Evolutionary conservation across 2,329 filamentous ascomycete genomes (phyloP), one percentile per base, ranked within the genome.

Genomic region (Penicillium nordicum): DNA sequence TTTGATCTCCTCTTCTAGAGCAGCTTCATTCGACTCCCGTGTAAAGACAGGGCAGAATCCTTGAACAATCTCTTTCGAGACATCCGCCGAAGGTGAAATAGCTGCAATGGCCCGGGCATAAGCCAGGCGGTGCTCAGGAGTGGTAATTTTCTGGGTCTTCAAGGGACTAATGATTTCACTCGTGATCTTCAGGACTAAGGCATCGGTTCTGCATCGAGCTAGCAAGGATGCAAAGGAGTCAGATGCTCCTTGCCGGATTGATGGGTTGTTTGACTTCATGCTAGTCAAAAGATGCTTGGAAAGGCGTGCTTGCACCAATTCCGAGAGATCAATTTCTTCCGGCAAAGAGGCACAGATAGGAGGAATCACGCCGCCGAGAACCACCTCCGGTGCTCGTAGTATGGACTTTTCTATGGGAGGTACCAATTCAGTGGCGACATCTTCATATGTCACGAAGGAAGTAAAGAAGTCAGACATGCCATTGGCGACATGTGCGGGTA

Each of bases 1-100:
- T 34, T 81, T 80, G 7, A 92, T 85, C 72, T 96, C 91, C 10
- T 89, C 86, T 41, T 84, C 81, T 27, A 96, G 78, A 41, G 92
- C 92, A 36, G 82, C 78, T 72, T 99, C 94, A 66, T 95, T 97
- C 8, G 92, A 87, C 75, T 99, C 94, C 69, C 97, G 96, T 7
- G 83, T 76, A 18, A 89, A 86, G 14, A 91, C 79, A 18, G 84
- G 75, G 7, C 88, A 84, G 57, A 97, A 80, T 7, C 84, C 84
- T 48, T 80, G 77, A 1, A 85, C 82, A 30, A 93, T 80, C 63
- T 88, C 88, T 55, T 82, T 80, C 0, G 89, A 88, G 38, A 88
- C 80, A 2, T 81, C 74, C 11, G 79, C 72, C 2, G 85, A 88
- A 42, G 84, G 77, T 1, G 84, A 81, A 30, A 93, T 74, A 7